Percentiles rank a stretch among this genome's conserved stretches.
Conservation (phyloP, 2,329 filamentous ascomycete genomes). For the Ceratocystis huliohia region DNA sequence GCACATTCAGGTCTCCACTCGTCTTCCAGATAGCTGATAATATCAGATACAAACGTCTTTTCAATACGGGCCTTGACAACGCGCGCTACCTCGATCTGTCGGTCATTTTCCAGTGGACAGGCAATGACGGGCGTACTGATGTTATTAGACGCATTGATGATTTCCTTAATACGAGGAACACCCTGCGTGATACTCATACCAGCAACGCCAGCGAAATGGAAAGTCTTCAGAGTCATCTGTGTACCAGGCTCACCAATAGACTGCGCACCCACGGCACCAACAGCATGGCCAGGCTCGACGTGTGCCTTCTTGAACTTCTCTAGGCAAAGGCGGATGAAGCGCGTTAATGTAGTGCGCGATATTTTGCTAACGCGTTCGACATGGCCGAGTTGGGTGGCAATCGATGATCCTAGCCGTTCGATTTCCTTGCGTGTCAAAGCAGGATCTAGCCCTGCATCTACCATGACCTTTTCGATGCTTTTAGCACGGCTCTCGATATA, state of each 20-base stretch:
- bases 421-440: conserved; percentile 26
- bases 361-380: conserved; percentile 72
- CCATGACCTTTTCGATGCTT: conserved; percentile 44
- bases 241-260: conserved; percentile 97
- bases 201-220: conserved; percentile 99
- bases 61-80: conserved; percentile 90
- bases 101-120: conserved; percentile 67
- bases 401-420: conserved; percentile 23
- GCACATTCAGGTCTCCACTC: conserved; percentile 68
- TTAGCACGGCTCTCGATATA: conserved; percentile 54
- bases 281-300: conserved; percentile 87
- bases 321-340: conserved; percentile 71
- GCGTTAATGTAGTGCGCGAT: conserved; percentile 56
- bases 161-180: conserved; percentile 99
- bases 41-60: conserved; percentile 79
- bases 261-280: conserved; percentile 90
- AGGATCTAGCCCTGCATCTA: conserved; percentile 36
- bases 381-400: conserved; percentile 28
- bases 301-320: conserved; percentile 84
- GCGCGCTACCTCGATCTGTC: conserved; percentile 64
- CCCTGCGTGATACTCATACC: conserved; percentile 99
- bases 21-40: conserved; percentile 71
- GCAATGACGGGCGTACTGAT: conserved; percentile 93
- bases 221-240: conserved; percentile 98
- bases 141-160: conserved; percentile 90